phyloP scores from a whole-genome alignment of 2,329 filamentous ascomycete species.

The Epichloe sp. region DNA sequence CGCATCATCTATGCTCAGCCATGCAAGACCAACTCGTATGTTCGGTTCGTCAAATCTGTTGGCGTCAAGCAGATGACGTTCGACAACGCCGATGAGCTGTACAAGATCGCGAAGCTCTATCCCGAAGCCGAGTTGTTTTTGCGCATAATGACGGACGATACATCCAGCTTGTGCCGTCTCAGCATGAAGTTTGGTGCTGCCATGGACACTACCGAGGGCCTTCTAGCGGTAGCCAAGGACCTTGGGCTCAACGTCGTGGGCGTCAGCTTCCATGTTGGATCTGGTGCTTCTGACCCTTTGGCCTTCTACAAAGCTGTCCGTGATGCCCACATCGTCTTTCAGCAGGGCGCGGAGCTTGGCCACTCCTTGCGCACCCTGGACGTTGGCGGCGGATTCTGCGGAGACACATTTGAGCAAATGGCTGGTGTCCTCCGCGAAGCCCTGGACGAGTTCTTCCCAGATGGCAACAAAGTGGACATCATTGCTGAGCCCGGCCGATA shows the following conservation, averaged over 20 bases:
- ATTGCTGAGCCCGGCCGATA: constrained; percentile 96
- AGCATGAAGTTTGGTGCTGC: constrained; percentile 96
- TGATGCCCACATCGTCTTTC: constrained; percentile 80
- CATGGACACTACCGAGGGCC: constrained; percentile 63
- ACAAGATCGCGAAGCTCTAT: constrained; percentile 90
- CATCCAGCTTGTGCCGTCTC: constrained; percentile 81
- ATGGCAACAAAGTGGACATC: constrained; percentile 56
- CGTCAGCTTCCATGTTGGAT: constrained; percentile 96
- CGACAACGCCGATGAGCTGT: constrained; percentile 93
- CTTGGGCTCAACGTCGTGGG: constrained; percentile 84
- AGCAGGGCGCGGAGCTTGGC: constrained; percentile 64
- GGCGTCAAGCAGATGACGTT: constrained; percentile 98
- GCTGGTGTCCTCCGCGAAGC: constrained; percentile 66
- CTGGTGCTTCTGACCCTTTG: constrained; percentile 83
- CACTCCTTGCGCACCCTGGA: constrained; percentile 79
- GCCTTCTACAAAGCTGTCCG: constrained; percentile 84
- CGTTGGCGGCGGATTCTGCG: constrained; percentile 85
- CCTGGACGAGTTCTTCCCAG: constrained; percentile 78
- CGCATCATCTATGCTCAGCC: constrained; percentile 98
- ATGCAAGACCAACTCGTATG: constrained; percentile 98
- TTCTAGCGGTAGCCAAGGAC: constrained; percentile 68
- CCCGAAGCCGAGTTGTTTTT: constrained; percentile 84
- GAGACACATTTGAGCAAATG: constrained; percentile 86
- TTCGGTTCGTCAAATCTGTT: constrained; percentile 73
- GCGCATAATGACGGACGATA: constrained; percentile 93